Percentiles rank a stretch among this genome's conserved stretches.
Conservation (phyloP, 768 basidiomycete genomes). For the Suillus hirtellus region DNA sequence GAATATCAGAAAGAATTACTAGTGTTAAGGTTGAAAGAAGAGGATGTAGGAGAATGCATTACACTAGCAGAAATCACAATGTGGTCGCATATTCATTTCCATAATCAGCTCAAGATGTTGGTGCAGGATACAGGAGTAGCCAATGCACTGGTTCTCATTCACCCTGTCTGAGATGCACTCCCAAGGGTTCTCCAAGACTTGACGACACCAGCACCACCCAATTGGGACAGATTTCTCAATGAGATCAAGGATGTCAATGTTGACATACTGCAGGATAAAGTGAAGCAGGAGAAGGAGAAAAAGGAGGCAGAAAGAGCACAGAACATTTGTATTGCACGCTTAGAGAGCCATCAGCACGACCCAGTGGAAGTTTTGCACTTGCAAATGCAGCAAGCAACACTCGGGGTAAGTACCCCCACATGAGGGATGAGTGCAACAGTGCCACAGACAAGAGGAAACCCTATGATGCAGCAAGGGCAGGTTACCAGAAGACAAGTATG, state of each 20-base stretch:
- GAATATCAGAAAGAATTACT: neutral
- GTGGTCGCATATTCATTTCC: neutral
- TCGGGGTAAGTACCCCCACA: too few species aligned
- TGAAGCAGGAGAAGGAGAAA: neutral
- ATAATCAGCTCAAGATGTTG: neutral
- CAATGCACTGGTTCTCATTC: neutral
- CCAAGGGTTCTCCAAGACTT: neutral
- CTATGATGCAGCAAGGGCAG: neutral
- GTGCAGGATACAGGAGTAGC: neutral
- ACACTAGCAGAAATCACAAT: neutral
- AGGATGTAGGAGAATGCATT: neutral
- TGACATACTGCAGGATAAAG: neutral
- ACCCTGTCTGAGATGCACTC: neutral
- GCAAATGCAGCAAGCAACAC: too few species aligned
- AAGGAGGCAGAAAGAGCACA: neutral
- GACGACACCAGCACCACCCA: neutral
- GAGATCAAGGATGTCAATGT: neutral
- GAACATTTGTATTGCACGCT: neutral
- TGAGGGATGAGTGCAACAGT: too few species aligned
- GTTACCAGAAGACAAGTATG: neutral
- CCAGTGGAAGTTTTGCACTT: too few species aligned
- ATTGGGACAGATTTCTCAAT: neutral
- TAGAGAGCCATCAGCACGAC: neutral
- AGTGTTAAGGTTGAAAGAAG: neutral
- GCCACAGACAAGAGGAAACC: too few species aligned